Evolutionary conservation across 2,329 filamentous ascomycete genomes (phyloP).

Genomic region (Anisogramma anomala): DNA sequence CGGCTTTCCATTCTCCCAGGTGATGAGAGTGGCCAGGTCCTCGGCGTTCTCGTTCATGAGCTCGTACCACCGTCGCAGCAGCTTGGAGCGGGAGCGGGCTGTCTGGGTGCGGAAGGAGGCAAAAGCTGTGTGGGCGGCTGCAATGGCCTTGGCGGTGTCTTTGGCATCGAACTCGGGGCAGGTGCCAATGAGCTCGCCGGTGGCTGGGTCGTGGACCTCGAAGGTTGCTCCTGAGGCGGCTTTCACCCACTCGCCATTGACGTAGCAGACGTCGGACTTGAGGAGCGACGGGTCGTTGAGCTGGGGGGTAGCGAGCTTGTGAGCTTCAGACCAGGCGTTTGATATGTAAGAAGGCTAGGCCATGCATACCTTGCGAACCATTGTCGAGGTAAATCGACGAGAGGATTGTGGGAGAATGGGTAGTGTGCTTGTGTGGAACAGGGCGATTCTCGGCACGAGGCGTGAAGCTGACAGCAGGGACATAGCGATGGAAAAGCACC

Average conservation of each 20-base stretch:
- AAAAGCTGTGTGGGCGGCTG: slow-evolving; percentile 68
- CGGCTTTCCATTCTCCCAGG: slow-evolving; percentile 85
- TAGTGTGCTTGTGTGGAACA: slow-evolving; percentile 21
- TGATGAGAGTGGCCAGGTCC: slow-evolving; percentile 72
- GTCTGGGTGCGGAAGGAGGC: slow-evolving; percentile 59
- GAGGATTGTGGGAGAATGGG: slow-evolving; percentile 16
- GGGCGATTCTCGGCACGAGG: slow-evolving; percentile 17
- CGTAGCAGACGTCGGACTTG: slow-evolving; percentile 70
- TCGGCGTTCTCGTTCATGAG: slow-evolving; percentile 67
- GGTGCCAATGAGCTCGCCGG: slow-evolving; percentile 67
- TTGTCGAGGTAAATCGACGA: slow-evolving; percentile 30
- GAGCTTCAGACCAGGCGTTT: background rate
- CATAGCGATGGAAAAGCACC: slow-evolving; percentile 17
- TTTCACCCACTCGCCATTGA: slow-evolving; percentile 86
- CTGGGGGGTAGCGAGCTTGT: slow-evolving; percentile 30
- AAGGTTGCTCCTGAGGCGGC: slow-evolving; percentile 86
- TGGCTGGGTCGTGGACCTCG: slow-evolving; percentile 75
- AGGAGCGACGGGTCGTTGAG: slow-evolving; percentile 71
- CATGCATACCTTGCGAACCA: slow-evolving; percentile 36
- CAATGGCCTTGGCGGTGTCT: slow-evolving; percentile 71
- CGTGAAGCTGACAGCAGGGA: slow-evolving; percentile 17
- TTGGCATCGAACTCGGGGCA: slow-evolving; percentile 71
- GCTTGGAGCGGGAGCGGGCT: slow-evolving; percentile 60
- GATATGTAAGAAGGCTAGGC: slow-evolving; percentile 15
- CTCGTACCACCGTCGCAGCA: slow-evolving; percentile 73